These are phyloP conservation scores for Acacia confusa DNA, from an alignment of 306 rosid species.

Conservation along the genomic window DNA sequence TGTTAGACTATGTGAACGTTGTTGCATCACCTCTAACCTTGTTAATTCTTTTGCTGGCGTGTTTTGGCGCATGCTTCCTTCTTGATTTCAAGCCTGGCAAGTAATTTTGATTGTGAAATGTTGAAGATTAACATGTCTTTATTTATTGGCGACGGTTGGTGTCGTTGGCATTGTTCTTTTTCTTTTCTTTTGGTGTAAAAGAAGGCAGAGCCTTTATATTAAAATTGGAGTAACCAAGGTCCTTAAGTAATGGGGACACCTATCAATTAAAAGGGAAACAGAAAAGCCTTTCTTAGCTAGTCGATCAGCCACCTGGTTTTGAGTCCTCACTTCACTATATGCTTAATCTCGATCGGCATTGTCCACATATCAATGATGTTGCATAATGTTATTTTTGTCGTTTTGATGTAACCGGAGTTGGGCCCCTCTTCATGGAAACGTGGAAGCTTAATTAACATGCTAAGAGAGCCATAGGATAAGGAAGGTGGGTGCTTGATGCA, in stretches of 20 bases:
- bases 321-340: too few relatives aligned
- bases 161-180: not conserved
- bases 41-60: not conserved
- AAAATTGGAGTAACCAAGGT: too few relatives aligned
- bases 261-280: too few relatives aligned
- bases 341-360: too few relatives aligned
- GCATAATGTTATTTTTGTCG: not conserved
- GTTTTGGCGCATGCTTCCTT: not conserved
- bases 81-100: not conserved
- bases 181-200: too few relatives aligned
- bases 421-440: not conserved
- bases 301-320: too few relatives aligned
- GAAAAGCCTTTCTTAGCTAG: too few relatives aligned
- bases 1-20: not conserved
- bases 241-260: too few relatives aligned
- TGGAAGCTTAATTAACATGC: not conserved
- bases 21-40: not conserved
- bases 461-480: not conserved
- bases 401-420: not conserved
- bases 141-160: not conserved
- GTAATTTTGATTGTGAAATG: not conserved
- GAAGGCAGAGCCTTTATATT: too few relatives aligned
- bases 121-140: not conserved
- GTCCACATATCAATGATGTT: too few relatives aligned
- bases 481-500: not conserved